These are phyloP conservation scores for Candida ulmi DNA, from an alignment of 805 yeast genomes.

Conservation along the genomic window DNA sequence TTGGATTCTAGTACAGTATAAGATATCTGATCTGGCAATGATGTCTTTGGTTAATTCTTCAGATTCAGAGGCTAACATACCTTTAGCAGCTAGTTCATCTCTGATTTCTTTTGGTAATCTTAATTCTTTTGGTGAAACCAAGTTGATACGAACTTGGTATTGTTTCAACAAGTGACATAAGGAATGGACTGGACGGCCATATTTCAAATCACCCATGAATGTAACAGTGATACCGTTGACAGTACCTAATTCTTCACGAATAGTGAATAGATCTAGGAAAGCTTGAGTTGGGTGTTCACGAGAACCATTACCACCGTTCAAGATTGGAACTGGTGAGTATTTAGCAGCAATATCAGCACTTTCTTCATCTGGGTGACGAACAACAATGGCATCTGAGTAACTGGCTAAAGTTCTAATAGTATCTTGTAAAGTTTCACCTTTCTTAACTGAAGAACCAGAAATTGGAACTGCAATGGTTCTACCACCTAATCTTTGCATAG, in stretches of 20 bases:
- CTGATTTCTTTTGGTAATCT: conserved; percentile 72
- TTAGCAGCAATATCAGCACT: conserved; percentile 93
- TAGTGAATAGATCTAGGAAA: conserved; percentile 92
- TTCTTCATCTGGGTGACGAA: conserved; percentile 93
- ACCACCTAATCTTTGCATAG: conserved; percentile 99
- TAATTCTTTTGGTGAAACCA: conserved; percentile 87
- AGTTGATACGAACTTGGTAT: conserved; percentile 88
- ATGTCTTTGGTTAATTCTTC: conserved; percentile 78
- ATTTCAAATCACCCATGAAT: conserved; percentile 97
- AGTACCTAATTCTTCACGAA: conserved; percentile 97
- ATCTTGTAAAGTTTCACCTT: conserved; percentile 97
- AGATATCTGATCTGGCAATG: conserved; percentile 85
- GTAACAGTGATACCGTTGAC: conserved; percentile 97
- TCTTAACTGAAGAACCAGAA: conserved; percentile 87
- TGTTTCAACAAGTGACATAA: conserved; percentile 83
- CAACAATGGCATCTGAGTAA: conserved; percentile 93
- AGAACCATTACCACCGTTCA: conserved; percentile 97
- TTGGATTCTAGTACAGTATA: conserved; percentile 97
- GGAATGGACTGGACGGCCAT: conserved; percentile 98
- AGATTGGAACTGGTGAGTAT: conserved; percentile 93
- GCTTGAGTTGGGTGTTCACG: conserved; percentile 99
- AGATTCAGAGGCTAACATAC: conserved; percentile 70
- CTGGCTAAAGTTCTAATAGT: conserved; percentile 92
- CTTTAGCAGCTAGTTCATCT: conserved; percentile 56
- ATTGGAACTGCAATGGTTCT: conserved; percentile 86